These are phyloP conservation scores for Protomyces arabidopsidicola DNA, from an alignment of 1,139 yeast genomes.

Conservation along the genomic window DNA sequence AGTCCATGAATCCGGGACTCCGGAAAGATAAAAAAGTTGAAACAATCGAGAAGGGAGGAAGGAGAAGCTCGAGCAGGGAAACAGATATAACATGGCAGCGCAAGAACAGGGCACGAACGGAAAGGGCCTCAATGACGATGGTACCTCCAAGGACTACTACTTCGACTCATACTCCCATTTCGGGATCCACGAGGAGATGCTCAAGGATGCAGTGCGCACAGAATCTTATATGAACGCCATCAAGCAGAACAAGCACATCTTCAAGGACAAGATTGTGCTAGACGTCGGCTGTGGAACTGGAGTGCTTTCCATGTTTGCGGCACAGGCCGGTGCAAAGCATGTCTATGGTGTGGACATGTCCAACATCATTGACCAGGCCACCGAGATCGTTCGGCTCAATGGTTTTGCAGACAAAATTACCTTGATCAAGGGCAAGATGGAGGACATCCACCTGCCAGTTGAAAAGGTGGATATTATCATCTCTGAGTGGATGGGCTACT, in stretches of 20 bases:
- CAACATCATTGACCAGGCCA: conserved; percentile 90
- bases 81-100: neutral
- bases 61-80: neutral
- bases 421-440: conserved; percentile 85
- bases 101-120: neutral
- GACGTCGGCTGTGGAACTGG: conserved; percentile 60
- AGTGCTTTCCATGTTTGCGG: conserved; percentile 57
- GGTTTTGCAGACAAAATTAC: conserved; percentile 87
- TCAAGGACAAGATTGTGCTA: conserved; percentile 51
- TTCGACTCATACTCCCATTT: conserved; percentile 55
- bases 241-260: conserved; percentile 51
- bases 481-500: conserved; percentile 99
- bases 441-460: conserved; percentile 80
- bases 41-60: neutral
- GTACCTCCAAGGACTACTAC: conserved; percentile 41
- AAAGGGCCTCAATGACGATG: conserved; percentile 11
- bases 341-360: conserved; percentile 75
- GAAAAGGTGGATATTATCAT: conserved; percentile 84
- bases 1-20: no score
- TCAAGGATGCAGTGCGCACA: conserved; percentile 54
- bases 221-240: conserved; percentile 52
- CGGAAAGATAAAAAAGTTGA: no score
- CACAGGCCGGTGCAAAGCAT: conserved; percentile 56
- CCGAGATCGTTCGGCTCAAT: conserved; percentile 73
- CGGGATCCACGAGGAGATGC: conserved; percentile 57